Evolutionary conservation across 208 protist genomes (phyloP).

Genomic region (Acanthamoeba lenticulata): DNA sequence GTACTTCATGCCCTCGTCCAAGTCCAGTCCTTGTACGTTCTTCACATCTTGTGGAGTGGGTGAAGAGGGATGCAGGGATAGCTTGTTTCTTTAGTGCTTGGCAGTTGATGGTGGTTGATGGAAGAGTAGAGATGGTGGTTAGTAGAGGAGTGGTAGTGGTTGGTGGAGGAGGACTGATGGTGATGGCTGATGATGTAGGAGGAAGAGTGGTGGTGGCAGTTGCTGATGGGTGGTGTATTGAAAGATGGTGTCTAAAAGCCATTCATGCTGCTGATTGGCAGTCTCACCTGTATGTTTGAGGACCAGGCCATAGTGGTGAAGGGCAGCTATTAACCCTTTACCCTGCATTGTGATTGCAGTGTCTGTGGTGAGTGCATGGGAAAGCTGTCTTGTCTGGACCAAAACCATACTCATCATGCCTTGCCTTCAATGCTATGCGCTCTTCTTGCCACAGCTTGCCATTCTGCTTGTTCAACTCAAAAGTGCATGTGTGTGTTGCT

Average conservation of each 20-base stretch:
- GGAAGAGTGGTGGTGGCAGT: not conserved
- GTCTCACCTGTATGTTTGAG: not conserved
- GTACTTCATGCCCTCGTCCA: no score
- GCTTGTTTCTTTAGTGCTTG: no score
- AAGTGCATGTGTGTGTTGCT: not conserved
- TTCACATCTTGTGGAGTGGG: no score
- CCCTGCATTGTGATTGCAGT: not conserved
- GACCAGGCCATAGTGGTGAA: not conserved
- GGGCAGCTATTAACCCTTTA: not conserved
- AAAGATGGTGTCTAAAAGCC: not conserved
- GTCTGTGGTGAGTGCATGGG: not conserved
- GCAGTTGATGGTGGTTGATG: no score
- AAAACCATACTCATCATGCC: not conserved
- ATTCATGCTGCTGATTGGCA: not conserved
- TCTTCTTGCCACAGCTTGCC: not conserved
- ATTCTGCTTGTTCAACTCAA: not conserved
- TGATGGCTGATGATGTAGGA: not conserved
- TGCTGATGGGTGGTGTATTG: not conserved
- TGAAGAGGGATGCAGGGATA: no score
- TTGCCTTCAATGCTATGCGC: not conserved
- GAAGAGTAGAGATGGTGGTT: no score
- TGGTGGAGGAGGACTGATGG: no score
- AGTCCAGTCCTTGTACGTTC: no score
- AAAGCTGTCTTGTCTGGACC: not conserved
- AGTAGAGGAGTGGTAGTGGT: no score